These are phyloP conservation scores for Pleomassaria siparia DNA, from an alignment of 2,329 filamentous ascomycete species.

Conservation along the genomic window DNA sequence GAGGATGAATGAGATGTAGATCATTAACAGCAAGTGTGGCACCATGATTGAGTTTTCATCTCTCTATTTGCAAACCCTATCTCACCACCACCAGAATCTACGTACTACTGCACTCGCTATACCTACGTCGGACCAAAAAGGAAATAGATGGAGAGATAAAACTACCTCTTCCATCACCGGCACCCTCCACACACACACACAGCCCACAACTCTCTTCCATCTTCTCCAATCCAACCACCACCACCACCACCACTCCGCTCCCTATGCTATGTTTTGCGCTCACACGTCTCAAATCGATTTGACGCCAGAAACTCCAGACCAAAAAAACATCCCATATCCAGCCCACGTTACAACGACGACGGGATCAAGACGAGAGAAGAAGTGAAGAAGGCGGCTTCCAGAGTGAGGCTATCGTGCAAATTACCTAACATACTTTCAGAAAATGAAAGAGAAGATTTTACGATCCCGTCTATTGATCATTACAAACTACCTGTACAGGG, in stretches of 20 bases:
- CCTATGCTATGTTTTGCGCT: slow-evolving; percentile 3
- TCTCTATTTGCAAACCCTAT: slow-evolving; percentile 3
- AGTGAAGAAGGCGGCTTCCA: slow-evolving; percentile 28
- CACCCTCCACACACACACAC: neutral
- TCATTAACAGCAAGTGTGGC: too few species aligned
- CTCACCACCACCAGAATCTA: neutral
- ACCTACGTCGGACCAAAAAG: neutral
- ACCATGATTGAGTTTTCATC: slow-evolving; percentile 1
- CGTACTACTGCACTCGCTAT: neutral
- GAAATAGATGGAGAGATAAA: slow-evolving; percentile 2
- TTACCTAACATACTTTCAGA: slow-evolving; percentile 35
- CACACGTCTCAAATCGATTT: slow-evolving; percentile 18
- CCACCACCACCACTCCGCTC: neutral
- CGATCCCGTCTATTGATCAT: slow-evolving; percentile 44
- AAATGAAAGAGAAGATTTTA: slow-evolving; percentile 39
- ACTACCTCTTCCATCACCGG: neutral
- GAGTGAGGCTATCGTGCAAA: slow-evolving; percentile 30
- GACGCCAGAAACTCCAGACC: slow-evolving; percentile 32
- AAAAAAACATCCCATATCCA: slow-evolving; percentile 19
- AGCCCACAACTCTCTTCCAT: too few species aligned
- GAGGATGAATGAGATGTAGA: too few species aligned
- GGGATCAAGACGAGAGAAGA: slow-evolving; percentile 22
- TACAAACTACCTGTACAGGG: slow-evolving; percentile 46
- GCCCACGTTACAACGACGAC: slow-evolving; percentile 14
- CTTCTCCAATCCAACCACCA: neutral